phyloP scores from a whole-genome alignment of 257 asterid species.

The Nicotiana paniculata region DNA sequence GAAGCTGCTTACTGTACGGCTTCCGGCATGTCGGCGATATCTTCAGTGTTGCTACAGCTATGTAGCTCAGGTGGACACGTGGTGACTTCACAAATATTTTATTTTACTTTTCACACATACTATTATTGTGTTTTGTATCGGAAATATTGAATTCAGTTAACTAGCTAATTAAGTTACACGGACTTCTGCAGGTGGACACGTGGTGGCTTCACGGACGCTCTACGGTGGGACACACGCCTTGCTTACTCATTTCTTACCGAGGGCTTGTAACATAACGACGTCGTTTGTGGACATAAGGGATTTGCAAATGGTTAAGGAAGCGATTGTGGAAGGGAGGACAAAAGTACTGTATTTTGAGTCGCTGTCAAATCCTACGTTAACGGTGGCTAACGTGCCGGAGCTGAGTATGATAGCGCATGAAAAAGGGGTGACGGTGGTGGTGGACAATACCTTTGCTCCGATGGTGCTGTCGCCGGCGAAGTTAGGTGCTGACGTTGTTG shows the following conservation, averaged over 20 bases:
- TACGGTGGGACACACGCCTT: conserved; percentile 97
- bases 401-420: conserved; percentile 79
- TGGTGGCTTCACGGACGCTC: conserved; percentile 72
- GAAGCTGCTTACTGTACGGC: conserved; percentile 98
- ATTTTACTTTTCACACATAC: too few relatives aligned
- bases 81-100: conserved; percentile 40
- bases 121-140: not conserved
- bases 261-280: conserved; percentile 81
- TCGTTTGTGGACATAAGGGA: conserved; percentile 75
- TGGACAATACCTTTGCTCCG: conserved; percentile 89
- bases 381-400: conserved; percentile 88
- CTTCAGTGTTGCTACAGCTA: conserved; percentile 71
- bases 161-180: not conserved
- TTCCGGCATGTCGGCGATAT: conserved; percentile 94
- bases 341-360: conserved; percentile 76
- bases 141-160: not conserved
- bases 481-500: conserved; percentile 87
- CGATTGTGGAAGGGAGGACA: conserved; percentile 59
- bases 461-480: conserved; percentile 93
- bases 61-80: conserved; percentile 87
- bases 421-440: conserved; percentile 76
- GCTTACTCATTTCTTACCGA: conserved; percentile 63
- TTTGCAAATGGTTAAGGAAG: conserved; percentile 41
- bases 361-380: conserved; percentile 68
- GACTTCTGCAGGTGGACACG: conserved; percentile 54